Percentiles rank a stretch among this genome's conserved stretches.
Evolutionary conservation across 805 yeast genomes (phyloP).

Genomic region (Candida insectorum): DNA sequence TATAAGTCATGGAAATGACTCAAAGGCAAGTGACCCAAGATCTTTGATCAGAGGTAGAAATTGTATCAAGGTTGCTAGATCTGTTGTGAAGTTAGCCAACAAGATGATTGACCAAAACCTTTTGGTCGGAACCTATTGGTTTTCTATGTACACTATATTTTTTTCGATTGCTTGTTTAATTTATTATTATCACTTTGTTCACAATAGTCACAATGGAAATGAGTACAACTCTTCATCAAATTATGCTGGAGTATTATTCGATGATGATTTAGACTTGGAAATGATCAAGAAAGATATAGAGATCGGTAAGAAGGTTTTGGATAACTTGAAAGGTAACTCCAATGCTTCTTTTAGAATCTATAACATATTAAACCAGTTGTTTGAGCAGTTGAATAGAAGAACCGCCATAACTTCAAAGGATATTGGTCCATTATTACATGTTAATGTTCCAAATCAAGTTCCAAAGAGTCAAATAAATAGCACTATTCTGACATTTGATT

Average conservation of each 20-base stretch:
- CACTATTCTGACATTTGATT: slow-evolving; percentile 11
- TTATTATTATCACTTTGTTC: slow-evolving; percentile 65
- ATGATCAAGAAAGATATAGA: slow-evolving; percentile 77
- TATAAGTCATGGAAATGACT: slow-evolving; percentile 51
- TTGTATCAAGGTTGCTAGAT: slow-evolving; percentile 80
- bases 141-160: slow-evolving; percentile 83
- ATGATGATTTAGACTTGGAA: slow-evolving; percentile 45
- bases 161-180: slow-evolving; percentile 85
- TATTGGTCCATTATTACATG: slow-evolving; percentile 5
- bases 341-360: slow-evolving; percentile 80
- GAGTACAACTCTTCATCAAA: slow-evolving; percentile 25
- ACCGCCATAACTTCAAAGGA: slow-evolving; percentile 49
- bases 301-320: slow-evolving; percentile 71
- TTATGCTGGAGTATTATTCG: slow-evolving; percentile 44
- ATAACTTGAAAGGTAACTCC: slow-evolving; percentile 66
- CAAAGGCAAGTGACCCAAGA: slow-evolving; percentile 45
- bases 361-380: slow-evolving; percentile 72
- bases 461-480: slow-evolving; percentile 9
- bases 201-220: slow-evolving; percentile 15
- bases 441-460: slow-evolving; percentile 1
- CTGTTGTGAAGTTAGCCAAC: slow-evolving; percentile 75
- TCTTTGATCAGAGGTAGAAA: slow-evolving; percentile 74
- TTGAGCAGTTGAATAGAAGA: slow-evolving; percentile 71
- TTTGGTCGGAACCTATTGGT: slow-evolving; percentile 87
- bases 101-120: slow-evolving; percentile 72